Base-by-base conservation (phyloP, 371 early-diverging fungal species). In the Rhizomucor pusillus region DNA sequence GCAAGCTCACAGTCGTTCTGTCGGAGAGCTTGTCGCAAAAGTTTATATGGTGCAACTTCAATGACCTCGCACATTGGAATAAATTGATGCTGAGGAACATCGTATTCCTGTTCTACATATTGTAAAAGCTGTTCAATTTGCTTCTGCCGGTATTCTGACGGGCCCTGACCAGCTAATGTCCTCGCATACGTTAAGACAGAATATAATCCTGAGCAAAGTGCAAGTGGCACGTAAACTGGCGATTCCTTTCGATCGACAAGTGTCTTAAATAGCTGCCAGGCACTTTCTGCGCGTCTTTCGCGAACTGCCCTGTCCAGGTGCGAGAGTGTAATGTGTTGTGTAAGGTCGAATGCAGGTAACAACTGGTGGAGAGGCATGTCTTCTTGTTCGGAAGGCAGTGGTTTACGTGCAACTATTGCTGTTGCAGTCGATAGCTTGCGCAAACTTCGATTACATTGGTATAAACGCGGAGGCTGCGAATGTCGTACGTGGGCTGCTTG, bases 291-390 rank as follows among this genome's bases (percentile, higher is more conserved):
- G 43, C 74, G 62, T 16, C 58, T 56, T n/a, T 56, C 13, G 35
- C 60, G 60, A 50, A 77, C 60, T 14, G 75, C 61, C 22, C 50
- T 52, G 36, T 71, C 77, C 5, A 77, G 61, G 56, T 77, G 65
- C 1, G 55, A 47, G 6, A 75, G 55, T 10, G 44, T 40, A 5
- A 75, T 23, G 23, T 57, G 52, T 43, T 70, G 54, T 9, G 63
- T 44, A 16, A 72, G 39, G 54, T 59, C 40, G 3, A 63, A 62
- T 11, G 12, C 46, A 18, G 53, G 55, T n/a, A 52, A 49, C 22
- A 48, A 35, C 11, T 47, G 52, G 34, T 23, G 37, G 6, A 29
- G 29, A 29, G 29, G 29, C 29, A 29, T 3, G 29, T 29, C 29
- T 29, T 29, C 29, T 29, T 29, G 60, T 46, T 54, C 20, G 18